These are phyloP conservation scores for Mycena sanguinolenta DNA, from an alignment of 768 basidiomycete species.

Conservation along the genomic window DNA sequence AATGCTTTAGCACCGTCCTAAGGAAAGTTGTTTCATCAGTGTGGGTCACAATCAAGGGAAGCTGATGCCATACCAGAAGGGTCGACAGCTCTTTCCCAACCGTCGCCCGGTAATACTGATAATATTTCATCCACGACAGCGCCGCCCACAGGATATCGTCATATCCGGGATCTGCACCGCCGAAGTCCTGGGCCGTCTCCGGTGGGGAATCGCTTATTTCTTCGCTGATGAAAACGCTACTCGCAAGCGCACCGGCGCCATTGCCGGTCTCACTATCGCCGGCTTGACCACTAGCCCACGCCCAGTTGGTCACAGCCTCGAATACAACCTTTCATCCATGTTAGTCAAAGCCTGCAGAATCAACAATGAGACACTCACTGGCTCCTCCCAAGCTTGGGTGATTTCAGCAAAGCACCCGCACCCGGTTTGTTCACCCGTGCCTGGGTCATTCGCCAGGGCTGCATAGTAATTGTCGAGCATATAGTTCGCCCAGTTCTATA, in stretches of 20 bases:
- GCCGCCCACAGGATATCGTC: conserved; percentile 22
- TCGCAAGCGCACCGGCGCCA: not conserved
- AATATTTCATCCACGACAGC: conserved; percentile 10
- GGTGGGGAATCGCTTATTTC: not conserved
- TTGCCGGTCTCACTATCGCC: not conserved
- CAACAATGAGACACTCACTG: not conserved
- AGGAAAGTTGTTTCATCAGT: not conserved
- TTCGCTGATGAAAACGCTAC: not conserved
- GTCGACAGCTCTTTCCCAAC: not conserved
- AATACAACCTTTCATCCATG: conserved; percentile 4
- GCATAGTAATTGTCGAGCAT: not conserved
- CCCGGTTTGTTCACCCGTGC: not conserved
- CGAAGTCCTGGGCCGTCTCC: not conserved
- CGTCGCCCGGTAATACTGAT: not conserved
- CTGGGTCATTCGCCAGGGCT: not conserved
- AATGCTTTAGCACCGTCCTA: conserved; percentile 5
- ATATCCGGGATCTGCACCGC: conserved; percentile 12
- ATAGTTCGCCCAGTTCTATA: conserved; percentile 4
- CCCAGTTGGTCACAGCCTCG: conserved; percentile 13
- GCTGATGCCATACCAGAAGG: not conserved
- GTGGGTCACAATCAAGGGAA: not conserved
- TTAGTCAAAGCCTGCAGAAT: not conserved
- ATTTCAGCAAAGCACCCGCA: conserved; percentile 12
- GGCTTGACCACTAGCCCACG: not conserved
- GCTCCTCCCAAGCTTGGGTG: conserved; percentile 13